Evolutionary conservation across 768 basidiomycete genomes (phyloP), one percentile per base, ranked within the genome.

Genomic region (Mycena floridula): DNA sequence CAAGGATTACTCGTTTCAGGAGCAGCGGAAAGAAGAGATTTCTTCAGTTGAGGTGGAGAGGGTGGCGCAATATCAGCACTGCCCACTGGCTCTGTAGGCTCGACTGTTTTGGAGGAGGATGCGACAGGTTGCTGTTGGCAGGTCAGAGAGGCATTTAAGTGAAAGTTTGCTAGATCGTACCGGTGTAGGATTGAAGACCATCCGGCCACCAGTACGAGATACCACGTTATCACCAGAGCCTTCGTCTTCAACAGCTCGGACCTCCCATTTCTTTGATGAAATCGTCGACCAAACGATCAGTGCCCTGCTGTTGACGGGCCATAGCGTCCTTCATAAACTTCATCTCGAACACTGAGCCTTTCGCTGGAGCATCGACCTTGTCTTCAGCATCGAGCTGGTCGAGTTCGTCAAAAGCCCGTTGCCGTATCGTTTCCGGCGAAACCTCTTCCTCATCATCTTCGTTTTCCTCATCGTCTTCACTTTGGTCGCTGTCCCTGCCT

Each of bases 271-370:
- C 88, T 50, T 68, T 69, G 49, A 81, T 65, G 47, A 95, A 81
- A 53, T 88, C 85, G 45, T 88, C 86, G 4, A 76, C 81, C 50
- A 80, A 74, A 45, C 72, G 72, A 46, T 82, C 70, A 1, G 77
- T 79, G 43, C 72, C 70, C 7, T 60, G 67, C 53, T 75, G 66
- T 45, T 82, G 76, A 50, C 89, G 72, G 4, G 77, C 78, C 68
- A 86, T 82, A 0, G 91, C 94, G 37, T 93, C 85, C 61, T 87
- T 85, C 95, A 99, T 99, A 65, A 98, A 99, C 66, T 96, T 97
- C 96, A 98, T 97, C 50, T 80, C 76, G 59, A 96, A 87, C 8
- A 97, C 79, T 40, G 70, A 64, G 53, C 76, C 77, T 56, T 66
- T 64, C 18, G 59, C 66, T 20, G 32, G 53, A 22, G 52, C 45